These are phyloP conservation scores for Colletotrichum orchidophilum DNA, from an alignment of 2,329 filamentous ascomycete species.

Conservation along the genomic window DNA sequence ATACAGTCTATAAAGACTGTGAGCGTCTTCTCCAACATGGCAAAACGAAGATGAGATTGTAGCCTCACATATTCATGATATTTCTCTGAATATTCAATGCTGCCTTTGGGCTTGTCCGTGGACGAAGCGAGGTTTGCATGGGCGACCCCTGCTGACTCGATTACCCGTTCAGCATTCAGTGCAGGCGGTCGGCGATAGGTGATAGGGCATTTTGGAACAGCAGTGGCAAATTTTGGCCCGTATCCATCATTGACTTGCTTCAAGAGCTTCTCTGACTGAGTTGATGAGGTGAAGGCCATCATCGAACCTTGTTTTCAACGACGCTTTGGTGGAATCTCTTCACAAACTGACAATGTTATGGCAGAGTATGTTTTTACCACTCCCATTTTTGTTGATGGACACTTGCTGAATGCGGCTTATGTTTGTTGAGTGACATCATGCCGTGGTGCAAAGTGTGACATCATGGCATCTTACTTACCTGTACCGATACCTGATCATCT, in stretches of 20 bases:
- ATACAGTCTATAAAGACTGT: conserved; percentile 36
- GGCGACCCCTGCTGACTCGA: conserved; percentile 13
- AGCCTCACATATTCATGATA: conserved; percentile 14
- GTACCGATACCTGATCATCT: no score
- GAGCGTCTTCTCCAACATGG: background rate
- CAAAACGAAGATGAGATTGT: no score
- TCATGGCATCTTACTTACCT: background rate
- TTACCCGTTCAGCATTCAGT: background rate
- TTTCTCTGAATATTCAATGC: background rate
- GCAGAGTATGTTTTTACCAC: background rate
- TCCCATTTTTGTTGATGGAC: background rate
- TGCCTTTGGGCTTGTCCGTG: background rate
- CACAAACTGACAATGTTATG: no score
- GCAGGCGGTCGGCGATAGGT: conserved; percentile 15
- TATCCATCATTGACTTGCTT: background rate
- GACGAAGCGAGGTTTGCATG: conserved; percentile 22
- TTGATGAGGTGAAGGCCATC: no score
- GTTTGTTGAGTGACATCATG: conserved; percentile 12
- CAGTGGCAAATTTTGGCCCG: conserved; percentile 3
- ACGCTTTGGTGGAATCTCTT: no score
- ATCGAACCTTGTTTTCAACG: no score
- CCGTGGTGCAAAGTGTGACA: background rate
- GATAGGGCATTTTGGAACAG: background rate
- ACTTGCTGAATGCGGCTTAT: background rate
- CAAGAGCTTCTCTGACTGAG: no score